phyloP scores from a whole-genome alignment of 75 land plant genomes.

The Isoetes taiwanensis region DNA sequence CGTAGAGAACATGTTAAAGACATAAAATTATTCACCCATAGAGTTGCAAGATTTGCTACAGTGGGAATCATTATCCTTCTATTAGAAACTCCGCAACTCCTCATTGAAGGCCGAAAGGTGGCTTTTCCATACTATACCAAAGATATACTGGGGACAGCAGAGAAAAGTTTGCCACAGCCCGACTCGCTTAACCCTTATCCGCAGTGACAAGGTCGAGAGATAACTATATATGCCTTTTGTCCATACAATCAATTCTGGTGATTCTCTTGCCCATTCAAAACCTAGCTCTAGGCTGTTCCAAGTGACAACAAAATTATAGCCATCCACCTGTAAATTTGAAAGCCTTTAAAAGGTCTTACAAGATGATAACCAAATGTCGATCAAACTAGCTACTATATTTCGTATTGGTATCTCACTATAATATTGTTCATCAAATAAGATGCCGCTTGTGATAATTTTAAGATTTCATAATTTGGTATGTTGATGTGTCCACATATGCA shows the following conservation, averaged over 20 bases:
- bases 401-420: no score
- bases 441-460: no score
- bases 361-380: no score
- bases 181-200: conserved; percentile 87
- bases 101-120: conserved; percentile 87
- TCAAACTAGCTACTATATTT: no score
- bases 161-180: conserved; percentile 58
- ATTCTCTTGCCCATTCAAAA: background rate
- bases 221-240: background rate
- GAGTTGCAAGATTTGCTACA: conserved; percentile 95
- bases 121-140: conserved; percentile 75
- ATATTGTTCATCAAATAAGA: no score
- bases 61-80: conserved; percentile 83
- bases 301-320: conserved; percentile 73
- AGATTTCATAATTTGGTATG: no score
- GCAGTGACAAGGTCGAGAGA: background rate
- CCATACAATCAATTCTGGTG: background rate
- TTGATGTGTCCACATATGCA: no score
- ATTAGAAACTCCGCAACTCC: conserved; percentile 86
- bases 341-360: conserved; percentile 66
- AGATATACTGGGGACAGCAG: conserved; percentile 72
- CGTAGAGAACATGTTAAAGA: no score
- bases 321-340: conserved; percentile 93
- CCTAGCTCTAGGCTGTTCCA: conserved; percentile 95
- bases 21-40: conserved; percentile 56